Evolutionary conservation across 1,284 basidiomycete genomes (phyloP).

Genomic region (Apiotrichum laibachii): DNA sequence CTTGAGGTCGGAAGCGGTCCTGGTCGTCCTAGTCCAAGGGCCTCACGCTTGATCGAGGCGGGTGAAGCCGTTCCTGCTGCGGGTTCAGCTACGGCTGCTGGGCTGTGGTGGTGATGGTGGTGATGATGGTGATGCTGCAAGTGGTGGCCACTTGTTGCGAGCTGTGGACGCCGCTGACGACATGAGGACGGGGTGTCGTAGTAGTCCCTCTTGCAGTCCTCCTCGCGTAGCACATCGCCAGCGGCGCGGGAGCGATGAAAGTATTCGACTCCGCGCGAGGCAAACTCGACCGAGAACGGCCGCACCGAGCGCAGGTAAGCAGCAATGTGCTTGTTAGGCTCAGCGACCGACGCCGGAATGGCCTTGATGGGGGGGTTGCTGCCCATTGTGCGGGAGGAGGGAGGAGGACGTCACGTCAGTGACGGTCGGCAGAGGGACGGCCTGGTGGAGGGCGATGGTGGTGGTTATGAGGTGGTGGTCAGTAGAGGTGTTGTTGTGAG

Average conservation of each 20-base stretch:
- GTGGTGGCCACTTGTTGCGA: background rate
- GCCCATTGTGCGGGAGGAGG: slow-evolving; percentile 9
- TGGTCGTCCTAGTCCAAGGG: too few relatives aligned
- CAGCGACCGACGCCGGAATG: slow-evolving; percentile 12
- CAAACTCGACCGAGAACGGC: slow-evolving; percentile 9
- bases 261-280: slow-evolving; percentile 27
- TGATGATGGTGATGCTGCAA: background rate
- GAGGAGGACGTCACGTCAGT: too few relatives aligned
- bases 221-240: slow-evolving; percentile 38
- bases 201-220: slow-evolving; percentile 14
- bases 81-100: background rate
- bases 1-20: background rate
- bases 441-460: background rate
- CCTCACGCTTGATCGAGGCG: background rate
- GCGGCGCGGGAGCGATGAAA: slow-evolving; percentile 42
- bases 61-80: background rate
- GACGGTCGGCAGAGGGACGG: background rate
- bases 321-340: slow-evolving; percentile 19
- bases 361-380: slow-evolving; percentile 20
- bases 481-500: too few relatives aligned
- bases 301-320: slow-evolving; percentile 7
- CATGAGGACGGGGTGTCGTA: slow-evolving; percentile 4
- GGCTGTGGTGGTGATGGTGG: background rate
- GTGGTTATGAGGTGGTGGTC: background rate
- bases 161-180: background rate